Evolutionary conservation across 192 early-diverging fungal genomes (phyloP).

Genomic region (Diversispora epigaea): DNA sequence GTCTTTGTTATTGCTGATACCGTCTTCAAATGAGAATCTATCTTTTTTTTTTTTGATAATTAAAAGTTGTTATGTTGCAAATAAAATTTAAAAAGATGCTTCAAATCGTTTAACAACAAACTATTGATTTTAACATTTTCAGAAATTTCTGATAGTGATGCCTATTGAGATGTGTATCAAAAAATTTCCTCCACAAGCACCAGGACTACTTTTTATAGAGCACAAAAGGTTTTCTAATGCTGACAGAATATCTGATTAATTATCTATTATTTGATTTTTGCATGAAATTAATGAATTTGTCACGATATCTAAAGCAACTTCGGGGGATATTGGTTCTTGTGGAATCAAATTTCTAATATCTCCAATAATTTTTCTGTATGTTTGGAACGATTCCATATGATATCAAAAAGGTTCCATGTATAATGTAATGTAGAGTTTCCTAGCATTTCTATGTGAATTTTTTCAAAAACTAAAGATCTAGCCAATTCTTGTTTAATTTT

Average conservation of each 20-base stretch:
- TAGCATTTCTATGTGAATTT: slow-evolving; percentile 23
- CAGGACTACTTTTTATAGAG: slow-evolving; percentile 29
- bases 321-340: slow-evolving; percentile 19
- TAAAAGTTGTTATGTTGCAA: no score
- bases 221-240: slow-evolving; percentile 31
- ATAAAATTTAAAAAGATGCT: no score
- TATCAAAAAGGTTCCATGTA: slow-evolving; percentile 28
- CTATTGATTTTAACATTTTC: neutral
- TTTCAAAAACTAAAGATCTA: slow-evolving; percentile 21
- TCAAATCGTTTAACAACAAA: neutral
- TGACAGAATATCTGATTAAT: slow-evolving; percentile 23
- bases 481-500: slow-evolving; percentile 28
- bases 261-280: neutral
- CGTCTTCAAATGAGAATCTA: no score
- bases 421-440: slow-evolving; percentile 7
- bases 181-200: slow-evolving; percentile 4
- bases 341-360: slow-evolving; percentile 24
- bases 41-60: no score
- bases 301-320: neutral
- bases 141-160: slow-evolving; percentile 4
- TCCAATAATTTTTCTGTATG: slow-evolving; percentile 12
- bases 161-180: slow-evolving; percentile 26
- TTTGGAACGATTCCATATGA: slow-evolving; percentile 32
- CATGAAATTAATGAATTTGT: neutral
- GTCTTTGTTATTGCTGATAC: no score